Evolutionary conservation across 2,329 filamentous ascomycete species (phyloP), one percentile per base, ranked within the genome.

Genomic region (Cladosporium sphaerospermum): DNA sequence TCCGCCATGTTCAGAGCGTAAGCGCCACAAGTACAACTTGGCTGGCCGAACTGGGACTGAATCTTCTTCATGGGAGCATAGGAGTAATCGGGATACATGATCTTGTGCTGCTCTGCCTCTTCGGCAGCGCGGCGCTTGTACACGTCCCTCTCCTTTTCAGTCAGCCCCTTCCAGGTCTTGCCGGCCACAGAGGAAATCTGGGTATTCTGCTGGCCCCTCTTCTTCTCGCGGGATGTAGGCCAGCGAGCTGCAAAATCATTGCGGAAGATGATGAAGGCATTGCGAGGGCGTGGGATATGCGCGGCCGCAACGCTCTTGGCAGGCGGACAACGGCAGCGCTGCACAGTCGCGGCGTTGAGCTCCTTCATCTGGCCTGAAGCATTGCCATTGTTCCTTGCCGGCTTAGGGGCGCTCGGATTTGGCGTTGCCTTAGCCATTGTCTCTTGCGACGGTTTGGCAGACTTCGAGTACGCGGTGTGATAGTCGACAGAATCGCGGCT

Each of bases 241-340:
- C 16, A 40, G 5, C 19, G 19, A 14, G 42, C 28, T 13, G 42
- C 34, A 18, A 53, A 46, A n/a, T 53, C 23, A 2, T 14, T 43
- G 41, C 57, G 57, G 49, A 48, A 58, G 41, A 58, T 37, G 32
- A 58, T 58, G 49, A 57, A 58, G 28, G 48, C 45, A 41, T 58
- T 58, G 14, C 43, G 33, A 14, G 57, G 57, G 28, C 57, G 57
- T 8, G 33, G 50, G 28, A 53, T 41, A 28, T 53, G 42, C 2
- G 10, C 18, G 13, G 32, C 34, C 14, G 10, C 18, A 23, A 18
- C 18, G 31, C 10, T n/a, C 19, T 9, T 33, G 3, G 23, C 31
- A 8, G 19, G 3, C 18, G n/a, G 8, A 13, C 42, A 46, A 16
- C 23, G 37, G 14, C 44, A 53, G 11, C 14, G 16, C 33, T 23